phyloP scores from a whole-genome alignment of 2,329 filamentous ascomycete genomes.

The Coleophoma eucalyptorum region DNA sequence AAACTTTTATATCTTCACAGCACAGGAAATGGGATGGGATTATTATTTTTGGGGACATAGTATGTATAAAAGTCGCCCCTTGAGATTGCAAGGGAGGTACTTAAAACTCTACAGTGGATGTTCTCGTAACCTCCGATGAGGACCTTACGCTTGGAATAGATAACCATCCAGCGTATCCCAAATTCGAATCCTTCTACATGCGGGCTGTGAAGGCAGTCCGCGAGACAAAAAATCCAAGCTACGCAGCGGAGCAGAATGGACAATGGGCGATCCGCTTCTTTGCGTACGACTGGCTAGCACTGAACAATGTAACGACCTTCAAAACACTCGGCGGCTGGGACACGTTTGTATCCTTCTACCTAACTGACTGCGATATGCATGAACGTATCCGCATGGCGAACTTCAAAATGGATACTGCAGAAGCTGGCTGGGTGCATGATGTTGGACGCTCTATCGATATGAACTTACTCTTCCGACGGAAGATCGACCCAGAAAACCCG shows the following conservation, averaged over 20 bases:
- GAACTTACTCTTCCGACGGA: slow-evolving; percentile 36
- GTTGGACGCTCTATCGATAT: slow-evolving; percentile 40
- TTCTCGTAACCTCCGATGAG: not conserved
- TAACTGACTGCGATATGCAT: slow-evolving; percentile 52
- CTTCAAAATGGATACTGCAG: slow-evolving; percentile 34
- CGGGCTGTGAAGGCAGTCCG: slow-evolving; percentile 8
- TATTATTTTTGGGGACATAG: slow-evolving; percentile 50
- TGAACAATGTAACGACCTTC: slow-evolving; percentile 48
- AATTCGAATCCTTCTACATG: slow-evolving; percentile 9
- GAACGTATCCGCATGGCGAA: slow-evolving; percentile 39
- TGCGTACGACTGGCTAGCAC: slow-evolving; percentile 50
- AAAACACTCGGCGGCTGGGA: slow-evolving; percentile 46
- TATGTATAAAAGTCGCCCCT: not conserved
- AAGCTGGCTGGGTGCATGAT: slow-evolving; percentile 38
- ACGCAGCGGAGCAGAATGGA: not conserved
- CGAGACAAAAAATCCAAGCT: slow-evolving; percentile 4
- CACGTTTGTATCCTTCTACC: slow-evolving; percentile 50
- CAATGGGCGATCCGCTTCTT: slow-evolving; percentile 48
- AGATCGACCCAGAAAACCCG: slow-evolving; percentile 6
- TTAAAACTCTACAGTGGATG: slow-evolving; percentile 1
- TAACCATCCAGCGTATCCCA: not conserved
- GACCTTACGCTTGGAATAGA: not conserved
- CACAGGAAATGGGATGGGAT: slow-evolving; percentile 36
- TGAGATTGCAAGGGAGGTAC: not conserved
- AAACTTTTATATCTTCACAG: slow-evolving; percentile 44